phyloP scores from a whole-genome alignment of 768 basidiomycete genomes.

The Tricholoma hemisulphureum region DNA sequence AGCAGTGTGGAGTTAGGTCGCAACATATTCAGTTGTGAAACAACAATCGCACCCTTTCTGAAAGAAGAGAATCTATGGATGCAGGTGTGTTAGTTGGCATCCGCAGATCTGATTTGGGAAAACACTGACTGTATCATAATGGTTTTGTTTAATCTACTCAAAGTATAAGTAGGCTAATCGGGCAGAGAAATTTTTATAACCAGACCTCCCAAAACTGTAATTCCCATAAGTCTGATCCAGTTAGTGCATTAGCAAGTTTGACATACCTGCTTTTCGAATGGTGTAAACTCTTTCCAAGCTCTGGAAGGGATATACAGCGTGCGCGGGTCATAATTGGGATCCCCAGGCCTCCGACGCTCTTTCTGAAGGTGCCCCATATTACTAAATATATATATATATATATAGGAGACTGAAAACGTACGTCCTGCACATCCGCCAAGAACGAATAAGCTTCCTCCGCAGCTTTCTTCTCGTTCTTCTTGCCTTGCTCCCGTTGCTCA shows the following conservation, averaged over 20 bases:
- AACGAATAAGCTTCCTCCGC: constrained; percentile 77
- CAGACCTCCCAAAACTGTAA: constrained; percentile 71
- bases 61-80: constrained; percentile 82
- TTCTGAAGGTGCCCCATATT: constrained; percentile 49
- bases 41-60: constrained; percentile 78
- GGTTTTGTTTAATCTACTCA: constrained; percentile 88
- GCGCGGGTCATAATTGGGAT: constrained; percentile 86
- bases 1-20: background rate
- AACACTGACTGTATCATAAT: constrained; percentile 80
- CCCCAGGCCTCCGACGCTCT: constrained; percentile 73
- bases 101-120: constrained; percentile 14
- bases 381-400: background rate
- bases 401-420: constrained; percentile 35
- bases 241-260: background rate
- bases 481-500: constrained; percentile 69
- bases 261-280: constrained; percentile 87
- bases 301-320: constrained; percentile 77
- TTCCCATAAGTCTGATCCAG: constrained; percentile 3
- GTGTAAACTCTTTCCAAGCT: constrained; percentile 83
- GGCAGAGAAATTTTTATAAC: background rate
- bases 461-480: constrained; percentile 81
- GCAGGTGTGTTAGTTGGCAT: constrained; percentile 1
- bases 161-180: constrained; percentile 1
- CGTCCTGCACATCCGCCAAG: constrained; percentile 70
- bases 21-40: constrained; percentile 2